Evolutionary conservation across 768 basidiomycete genomes (phyloP).

Genomic region (Rhizopogon vinicolor): DNA sequence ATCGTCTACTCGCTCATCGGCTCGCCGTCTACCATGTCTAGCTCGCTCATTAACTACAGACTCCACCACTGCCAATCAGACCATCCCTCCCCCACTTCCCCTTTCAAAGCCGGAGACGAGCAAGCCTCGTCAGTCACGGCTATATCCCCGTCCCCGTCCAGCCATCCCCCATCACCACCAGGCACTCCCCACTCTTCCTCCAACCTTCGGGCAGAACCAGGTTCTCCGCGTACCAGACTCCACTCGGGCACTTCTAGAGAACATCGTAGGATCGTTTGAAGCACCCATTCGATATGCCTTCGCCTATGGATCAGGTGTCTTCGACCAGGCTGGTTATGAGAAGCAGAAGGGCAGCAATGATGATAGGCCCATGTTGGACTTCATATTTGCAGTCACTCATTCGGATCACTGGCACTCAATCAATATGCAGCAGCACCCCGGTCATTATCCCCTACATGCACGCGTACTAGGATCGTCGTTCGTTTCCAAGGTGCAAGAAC

Average conservation of each 20-base stretch:
- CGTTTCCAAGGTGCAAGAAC: conserved; percentile 71
- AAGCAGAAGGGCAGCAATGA: conserved; percentile 23
- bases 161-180: conserved; percentile 18
- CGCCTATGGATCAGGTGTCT: conserved; percentile 96
- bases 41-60: conserved; percentile 24
- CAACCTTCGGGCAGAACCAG: conserved; percentile 78
- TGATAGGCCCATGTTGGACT: conserved; percentile 83
- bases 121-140: conserved; percentile 29
- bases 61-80: conserved; percentile 16
- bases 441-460: conserved; percentile 89
- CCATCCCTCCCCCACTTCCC: conserved; percentile 23
- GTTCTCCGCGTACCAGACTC: conserved; percentile 74
- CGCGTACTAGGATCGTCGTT: conserved; percentile 79
- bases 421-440: conserved; percentile 89
- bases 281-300: conserved; percentile 96
- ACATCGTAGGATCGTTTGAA: conserved; percentile 75
- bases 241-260: conserved; percentile 75
- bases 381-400: conserved; percentile 94
- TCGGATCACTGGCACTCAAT: conserved; percentile 91
- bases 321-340: conserved; percentile 82
- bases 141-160: conserved; percentile 41
- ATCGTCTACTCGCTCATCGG: conserved; percentile 10
- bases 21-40: conserved; percentile 11
- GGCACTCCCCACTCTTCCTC: conserved; percentile 52
- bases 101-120: conserved; percentile 24